Base-by-base conservation (phyloP, 441 rosid genomes). In the Euphorbia celastroides region DNA sequence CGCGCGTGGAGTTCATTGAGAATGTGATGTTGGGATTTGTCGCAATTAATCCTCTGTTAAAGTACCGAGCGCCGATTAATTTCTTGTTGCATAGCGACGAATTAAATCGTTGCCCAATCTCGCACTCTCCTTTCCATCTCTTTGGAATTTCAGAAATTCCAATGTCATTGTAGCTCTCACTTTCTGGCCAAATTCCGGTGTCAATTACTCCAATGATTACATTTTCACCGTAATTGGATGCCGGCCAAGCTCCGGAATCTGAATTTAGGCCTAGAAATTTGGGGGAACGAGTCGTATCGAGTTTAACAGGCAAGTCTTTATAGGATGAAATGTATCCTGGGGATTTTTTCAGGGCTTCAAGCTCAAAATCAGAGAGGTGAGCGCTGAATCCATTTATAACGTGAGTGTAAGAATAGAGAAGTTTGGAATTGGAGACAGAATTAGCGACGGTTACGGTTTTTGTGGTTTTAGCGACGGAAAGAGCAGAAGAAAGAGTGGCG, bases 131-230 rank as follows among this genome's bases (percentile, higher is more conserved):
- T 44, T 46, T 74, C 81, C 78, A 71, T 71, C 74, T 68, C 0
- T 20, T 3, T 0, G 78, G 76, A 52, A 72, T 14, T 0, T 57
- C 2, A 4, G 64, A 32, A 58, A 78, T 72, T 46, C 77, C 78
- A 5, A 32, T 17, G 5, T 74, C 79, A 0, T 1, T 64, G 44
- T 54, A 78, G 46, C 95, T 88, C 64, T 73, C 71, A 19, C 88
- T 84, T 65, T 92, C 98, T 0, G 93, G 98, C 96, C 93, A 92
- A 13, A 89, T 82, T 27, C 98, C 96, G 0, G 88, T 77, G 48
- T 92, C 98, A 1, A 92, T 77, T 27, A 92, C 80, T 2, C 98
- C 98, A 17, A 92, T 76, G 9, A 88, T 57, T 28, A 93, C 83
- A 59, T 71, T 81, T 41, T 75, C 78, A 2, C 88, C 94, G 13